Evolutionary conservation across 352 stramenopile genomes (phyloP).

Genomic region (Pythium brassicae): DNA sequence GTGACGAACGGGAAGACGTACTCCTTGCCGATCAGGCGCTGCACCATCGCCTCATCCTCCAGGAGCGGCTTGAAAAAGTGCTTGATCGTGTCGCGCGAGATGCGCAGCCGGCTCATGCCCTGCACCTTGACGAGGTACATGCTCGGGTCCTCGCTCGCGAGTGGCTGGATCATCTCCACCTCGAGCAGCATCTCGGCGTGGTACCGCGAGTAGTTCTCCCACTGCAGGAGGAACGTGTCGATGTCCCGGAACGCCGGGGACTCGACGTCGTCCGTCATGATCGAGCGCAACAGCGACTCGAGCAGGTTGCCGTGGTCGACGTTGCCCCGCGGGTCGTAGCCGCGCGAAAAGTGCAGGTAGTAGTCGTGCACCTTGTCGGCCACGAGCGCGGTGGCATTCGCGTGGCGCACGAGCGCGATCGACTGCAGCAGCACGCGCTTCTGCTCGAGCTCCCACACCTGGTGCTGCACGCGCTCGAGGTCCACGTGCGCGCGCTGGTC

Average conservation of each 20-base stretch:
- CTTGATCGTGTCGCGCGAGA: slow-evolving; percentile 57
- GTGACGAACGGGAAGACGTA: slow-evolving; percentile 54
- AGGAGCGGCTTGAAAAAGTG: slow-evolving; percentile 60
- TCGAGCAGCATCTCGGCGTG: slow-evolving; percentile 36
- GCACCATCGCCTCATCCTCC: slow-evolving; percentile 53
- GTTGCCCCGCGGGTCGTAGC: slow-evolving; percentile 33
- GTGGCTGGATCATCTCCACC: slow-evolving; percentile 28
- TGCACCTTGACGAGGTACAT: slow-evolving; percentile 37
- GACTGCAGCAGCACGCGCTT: slow-evolving; percentile 36
- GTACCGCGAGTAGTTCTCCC: slow-evolving; percentile 60
- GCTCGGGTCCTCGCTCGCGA: slow-evolving; percentile 29
- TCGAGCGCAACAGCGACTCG: slow-evolving; percentile 36
- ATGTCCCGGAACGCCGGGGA: slow-evolving; percentile 42
- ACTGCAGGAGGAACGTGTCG: slow-evolving; percentile 51
- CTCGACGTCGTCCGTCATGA: slow-evolving; percentile 47
- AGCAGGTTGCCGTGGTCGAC: slow-evolving; percentile 14
- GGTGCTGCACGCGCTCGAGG: slow-evolving; percentile 27
- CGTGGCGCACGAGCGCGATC: slow-evolving; percentile 33
- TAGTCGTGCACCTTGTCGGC: slow-evolving; percentile 39
- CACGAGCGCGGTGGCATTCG: slow-evolving; percentile 36
- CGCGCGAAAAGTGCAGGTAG: slow-evolving; percentile 40
- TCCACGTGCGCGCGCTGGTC: slow-evolving; percentile 25
- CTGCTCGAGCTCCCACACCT: slow-evolving; percentile 43
- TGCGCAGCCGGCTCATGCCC: slow-evolving; percentile 39
- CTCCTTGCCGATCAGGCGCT: slow-evolving; percentile 51